Evolutionary conservation across 371 early-diverging fungal species (phyloP).

Genomic region (Lichtheimia ramosa): DNA sequence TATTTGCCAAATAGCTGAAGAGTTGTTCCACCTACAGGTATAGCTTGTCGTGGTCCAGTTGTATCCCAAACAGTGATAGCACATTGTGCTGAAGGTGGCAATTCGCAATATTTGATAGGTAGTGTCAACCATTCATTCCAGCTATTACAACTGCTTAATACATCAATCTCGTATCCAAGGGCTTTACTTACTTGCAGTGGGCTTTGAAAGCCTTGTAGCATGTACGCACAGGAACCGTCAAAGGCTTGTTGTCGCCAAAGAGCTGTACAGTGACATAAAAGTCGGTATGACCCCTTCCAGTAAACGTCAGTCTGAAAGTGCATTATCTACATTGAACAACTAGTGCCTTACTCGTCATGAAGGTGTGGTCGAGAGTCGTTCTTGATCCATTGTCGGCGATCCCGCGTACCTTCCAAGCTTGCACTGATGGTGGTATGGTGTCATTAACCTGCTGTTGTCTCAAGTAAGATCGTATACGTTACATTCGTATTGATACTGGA

Average conservation of each 20-base stretch:
- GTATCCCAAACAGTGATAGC: slow-evolving; percentile 83
- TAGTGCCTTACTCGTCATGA: slow-evolving; percentile 1
- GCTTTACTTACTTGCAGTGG: slow-evolving; percentile 69
- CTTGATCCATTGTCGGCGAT: slow-evolving; percentile 13
- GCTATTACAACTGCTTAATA: slow-evolving; percentile 18
- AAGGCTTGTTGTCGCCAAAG: slow-evolving; percentile 75
- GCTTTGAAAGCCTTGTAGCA: slow-evolving; percentile 61
- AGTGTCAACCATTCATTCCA: slow-evolving; percentile 94
- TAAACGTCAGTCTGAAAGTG: not conserved
- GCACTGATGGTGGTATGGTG: slow-evolving; percentile 13
- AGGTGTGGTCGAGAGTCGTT: not conserved
- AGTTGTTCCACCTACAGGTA: slow-evolving; percentile 76
- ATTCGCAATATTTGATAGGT: slow-evolving; percentile 83
- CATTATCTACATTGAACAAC: not conserved
- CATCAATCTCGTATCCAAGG: slow-evolving; percentile 43
- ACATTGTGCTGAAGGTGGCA: slow-evolving; percentile 75
- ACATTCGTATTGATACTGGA: slow-evolving; percentile 61
- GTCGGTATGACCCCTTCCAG: slow-evolving; percentile 52
- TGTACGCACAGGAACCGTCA: slow-evolving; percentile 73
- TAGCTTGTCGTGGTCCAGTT: slow-evolving; percentile 70
- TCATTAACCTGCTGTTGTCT: not conserved
- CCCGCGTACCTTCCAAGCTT: slow-evolving; percentile 29
- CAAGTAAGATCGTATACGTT: not conserved
- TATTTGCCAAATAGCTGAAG: slow-evolving; percentile 78
- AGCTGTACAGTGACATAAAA: slow-evolving; percentile 75